Conservation (phyloP, 2,329 filamentous ascomycete species). For the Claviceps maximensis region DNA sequence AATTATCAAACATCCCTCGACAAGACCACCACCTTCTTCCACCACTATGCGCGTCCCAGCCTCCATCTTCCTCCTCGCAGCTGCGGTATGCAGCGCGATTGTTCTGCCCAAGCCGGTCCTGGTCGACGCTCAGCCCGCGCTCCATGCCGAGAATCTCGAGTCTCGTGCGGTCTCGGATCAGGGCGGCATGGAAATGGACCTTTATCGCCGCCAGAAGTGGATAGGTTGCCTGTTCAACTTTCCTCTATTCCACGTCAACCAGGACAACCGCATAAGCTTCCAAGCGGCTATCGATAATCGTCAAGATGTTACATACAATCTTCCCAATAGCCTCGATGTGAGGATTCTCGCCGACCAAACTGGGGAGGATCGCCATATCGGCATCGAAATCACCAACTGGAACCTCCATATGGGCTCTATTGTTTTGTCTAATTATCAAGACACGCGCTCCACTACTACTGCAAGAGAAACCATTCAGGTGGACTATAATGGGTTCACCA, state of each 20-base stretch:
- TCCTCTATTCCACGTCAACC: not conserved
- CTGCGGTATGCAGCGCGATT: not conserved
- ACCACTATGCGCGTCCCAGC: not conserved
- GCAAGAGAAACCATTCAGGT: not conserved
- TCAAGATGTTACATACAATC: not conserved
- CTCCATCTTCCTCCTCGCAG: not conserved
- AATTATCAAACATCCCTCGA: too few species aligned
- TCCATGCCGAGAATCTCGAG: not conserved
- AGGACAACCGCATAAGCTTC: not conserved
- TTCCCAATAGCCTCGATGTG: not conserved
- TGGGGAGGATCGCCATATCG: not conserved
- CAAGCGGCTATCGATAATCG: not conserved
- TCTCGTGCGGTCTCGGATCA: not conserved
- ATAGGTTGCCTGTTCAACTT: not conserved
- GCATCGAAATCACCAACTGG: not conserved
- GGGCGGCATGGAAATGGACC: not conserved
- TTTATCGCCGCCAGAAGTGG: not conserved
- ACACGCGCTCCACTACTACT: not conserved
- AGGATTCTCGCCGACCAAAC: not conserved
- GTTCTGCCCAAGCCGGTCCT: not conserved
- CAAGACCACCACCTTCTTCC: too few species aligned
- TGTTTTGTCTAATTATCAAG: not conserved
- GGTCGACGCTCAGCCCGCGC: not conserved
- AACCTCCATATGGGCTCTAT: not conserved
- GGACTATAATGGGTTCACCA: not conserved